Evolutionary conservation across 441 rosid species (phyloP), one percentile per base, ranked within the genome.

Genomic region (Mallotus repandus): DNA sequence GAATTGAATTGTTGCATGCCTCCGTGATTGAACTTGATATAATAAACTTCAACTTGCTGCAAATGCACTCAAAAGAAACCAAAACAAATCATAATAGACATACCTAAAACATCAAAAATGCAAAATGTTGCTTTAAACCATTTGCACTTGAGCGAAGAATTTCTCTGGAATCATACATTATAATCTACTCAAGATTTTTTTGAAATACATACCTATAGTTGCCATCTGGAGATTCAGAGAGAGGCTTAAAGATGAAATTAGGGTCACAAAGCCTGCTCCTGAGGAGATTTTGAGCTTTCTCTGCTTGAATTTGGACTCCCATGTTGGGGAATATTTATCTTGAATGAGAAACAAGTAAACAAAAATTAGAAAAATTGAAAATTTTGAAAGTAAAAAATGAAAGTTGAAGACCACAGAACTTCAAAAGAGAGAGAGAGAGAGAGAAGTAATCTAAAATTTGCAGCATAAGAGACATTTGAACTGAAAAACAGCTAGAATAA

Each of bases 1-100:
- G 80, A 81, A 91, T 77, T 7, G 99, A 93, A 78, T 96, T 93
- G 88, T 93, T 96, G 87, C 97, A 91, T 5, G 87, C 89, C 84
- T 89, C 97, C 0, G 87, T 86, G 48, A 94, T 78, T 38, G 99
- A 94, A 75, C 86, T 89, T 12, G 97, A 91, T 49, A 93, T 66
- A 68, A 86, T 76, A 69, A 86, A 93, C 86, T 90, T 93, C 86
- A 96, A 78, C 73, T 93, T 93, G 81, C 96, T 93, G 85, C 69
- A 73, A 73, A 70, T 68, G 18, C 66, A 60, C 35, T 3, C 15
- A 9, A 45, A 69, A 55, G 19, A 80, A 66, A 25, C 0, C 25
- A 2, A 9, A 61, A 32, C 6, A 13, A 13, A 57, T n/a, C 9
- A 55, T 32, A 18, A 48, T 5, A 49, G 22, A 25, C 12, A 25